A percentile compares a stretch with the other conserved stretches of the same genome.
These are phyloP conservation scores for Ustilago xerochloae DNA, from an alignment of 1,284 basidiomycete genomes.

Conservation along the genomic window DNA sequence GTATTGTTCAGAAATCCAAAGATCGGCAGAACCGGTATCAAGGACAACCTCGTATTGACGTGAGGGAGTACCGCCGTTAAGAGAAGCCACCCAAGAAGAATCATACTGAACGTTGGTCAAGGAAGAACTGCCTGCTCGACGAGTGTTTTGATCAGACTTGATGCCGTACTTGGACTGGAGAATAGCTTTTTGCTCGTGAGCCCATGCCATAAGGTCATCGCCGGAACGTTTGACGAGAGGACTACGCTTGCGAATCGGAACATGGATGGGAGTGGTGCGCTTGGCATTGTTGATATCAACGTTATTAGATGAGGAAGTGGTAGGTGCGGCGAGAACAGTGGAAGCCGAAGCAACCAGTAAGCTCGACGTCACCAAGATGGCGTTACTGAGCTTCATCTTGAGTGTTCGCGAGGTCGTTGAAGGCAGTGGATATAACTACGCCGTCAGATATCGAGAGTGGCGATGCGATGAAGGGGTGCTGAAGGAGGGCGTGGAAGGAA, in stretches of 20 bases:
- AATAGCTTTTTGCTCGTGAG: constrained; percentile 44
- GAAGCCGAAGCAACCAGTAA: constrained; percentile 30
- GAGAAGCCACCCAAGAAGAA: constrained; percentile 45
- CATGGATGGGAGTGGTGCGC: constrained; percentile 8
- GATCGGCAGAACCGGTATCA: constrained; percentile 57
- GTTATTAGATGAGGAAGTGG: neutral
- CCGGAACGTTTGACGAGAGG: constrained; percentile 21
- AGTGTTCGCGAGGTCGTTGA: neutral
- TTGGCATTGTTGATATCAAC: no score
- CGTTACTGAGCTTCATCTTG: constrained; percentile 30
- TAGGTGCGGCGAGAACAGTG: constrained; percentile 16
- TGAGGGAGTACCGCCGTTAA: constrained; percentile 46
- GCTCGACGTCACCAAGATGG: constrained; percentile 28
- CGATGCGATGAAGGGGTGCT: neutral
- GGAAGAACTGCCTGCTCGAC: constrained; percentile 12
- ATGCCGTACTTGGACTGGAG: constrained; percentile 54
- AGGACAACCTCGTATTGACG: constrained; percentile 43
- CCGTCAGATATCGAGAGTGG: no score
- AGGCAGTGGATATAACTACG: neutral
- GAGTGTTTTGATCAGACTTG: constrained; percentile 7
- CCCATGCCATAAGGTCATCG: constrained; percentile 50
- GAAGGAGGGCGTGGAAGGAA: neutral
- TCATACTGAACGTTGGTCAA: constrained; percentile 56
- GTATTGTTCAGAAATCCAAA: constrained; percentile 36
- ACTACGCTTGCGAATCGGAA: constrained; percentile 40